Conservation (phyloP, 2,329 filamentous ascomycete species). For the Macroventuria anomochaeta region DNA sequence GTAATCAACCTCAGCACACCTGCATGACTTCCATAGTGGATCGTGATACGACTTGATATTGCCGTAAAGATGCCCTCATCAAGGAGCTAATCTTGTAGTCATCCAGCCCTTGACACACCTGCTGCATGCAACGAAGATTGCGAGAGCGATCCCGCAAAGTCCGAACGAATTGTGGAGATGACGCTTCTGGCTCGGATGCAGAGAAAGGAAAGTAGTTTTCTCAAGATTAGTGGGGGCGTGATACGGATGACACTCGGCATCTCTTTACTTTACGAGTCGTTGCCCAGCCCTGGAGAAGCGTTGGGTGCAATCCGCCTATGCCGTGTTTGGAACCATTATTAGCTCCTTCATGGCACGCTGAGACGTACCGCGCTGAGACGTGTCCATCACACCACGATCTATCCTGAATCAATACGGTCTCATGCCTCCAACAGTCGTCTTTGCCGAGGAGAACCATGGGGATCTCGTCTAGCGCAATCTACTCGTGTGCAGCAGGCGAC, state of each 20-base stretch:
- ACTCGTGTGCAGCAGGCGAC: constrained; percentile 27
- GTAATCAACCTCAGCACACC: constrained; percentile 9
- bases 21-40: constrained; percentile 16
- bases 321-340: constrained; percentile 42
- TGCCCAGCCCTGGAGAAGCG: constrained; percentile 19
- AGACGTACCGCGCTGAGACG: constrained; percentile 45
- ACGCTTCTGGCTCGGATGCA: constrained; percentile 33
- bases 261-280: constrained; percentile 28
- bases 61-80: constrained; percentile 23
- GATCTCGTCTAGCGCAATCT: constrained; percentile 30
- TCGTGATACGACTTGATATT: constrained; percentile 12
- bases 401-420: constrained; percentile 35
- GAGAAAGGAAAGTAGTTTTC: constrained; percentile 26
- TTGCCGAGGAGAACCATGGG: constrained; percentile 31
- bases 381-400: constrained; percentile 36
- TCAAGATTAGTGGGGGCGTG: constrained; percentile 30
- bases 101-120: constrained; percentile 14
- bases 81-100: constrained; percentile 15
- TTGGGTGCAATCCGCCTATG: constrained; percentile 34
- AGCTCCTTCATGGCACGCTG: constrained; percentile 38
- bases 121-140: constrained; percentile 25
- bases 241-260: constrained; percentile 41
- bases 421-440: constrained; percentile 30
- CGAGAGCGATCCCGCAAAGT: constrained; percentile 14
- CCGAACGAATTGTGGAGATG: constrained; percentile 36